Percentiles rank a stretch among this genome's conserved stretches.
Evolutionary conservation across 208 protist genomes (phyloP).

Genomic region (Trypanosoma boissoni): DNA sequence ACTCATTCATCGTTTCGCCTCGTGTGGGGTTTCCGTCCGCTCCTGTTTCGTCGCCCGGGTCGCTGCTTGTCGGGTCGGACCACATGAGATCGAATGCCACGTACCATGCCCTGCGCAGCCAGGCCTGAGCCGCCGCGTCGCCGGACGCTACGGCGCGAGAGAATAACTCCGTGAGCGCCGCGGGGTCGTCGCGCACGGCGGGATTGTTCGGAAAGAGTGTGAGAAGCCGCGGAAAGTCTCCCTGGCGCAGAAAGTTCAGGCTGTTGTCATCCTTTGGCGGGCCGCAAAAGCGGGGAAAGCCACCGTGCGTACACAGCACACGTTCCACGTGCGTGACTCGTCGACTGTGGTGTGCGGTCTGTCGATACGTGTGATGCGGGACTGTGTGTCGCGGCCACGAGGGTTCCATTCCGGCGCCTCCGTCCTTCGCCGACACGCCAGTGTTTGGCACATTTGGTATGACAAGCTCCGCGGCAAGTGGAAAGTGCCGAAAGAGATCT

Average conservation of each 20-base stretch:
- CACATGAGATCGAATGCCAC: slow-evolving; percentile 71
- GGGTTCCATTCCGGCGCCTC: no score
- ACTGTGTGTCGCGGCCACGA: no score
- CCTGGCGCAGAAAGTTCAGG: slow-evolving; percentile 40
- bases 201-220: slow-evolving; percentile 71
- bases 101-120: slow-evolving; percentile 53
- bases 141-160: slow-evolving; percentile 23
- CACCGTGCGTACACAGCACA: slow-evolving; percentile 79
- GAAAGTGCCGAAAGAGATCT: slow-evolving; percentile 66
- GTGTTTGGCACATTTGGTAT: slow-evolving; percentile 45
- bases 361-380: slow-evolving; percentile 18
- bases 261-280: slow-evolving; percentile 46
- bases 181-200: slow-evolving; percentile 34
- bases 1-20: slow-evolving; percentile 41
- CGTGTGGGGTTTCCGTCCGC: background rate
- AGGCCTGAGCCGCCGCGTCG: slow-evolving; percentile 16
- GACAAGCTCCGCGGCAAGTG: slow-evolving; percentile 60
- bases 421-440: no score
- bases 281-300: slow-evolving; percentile 61
- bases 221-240: slow-evolving; percentile 53
- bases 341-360: slow-evolving; percentile 22
- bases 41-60: slow-evolving; percentile 33
- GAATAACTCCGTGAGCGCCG: slow-evolving; percentile 35
- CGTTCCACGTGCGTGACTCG: slow-evolving; percentile 47
- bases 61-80: slow-evolving; percentile 67